Percentiles rank a stretch among this genome's conserved stretches.
phyloP scores from a whole-genome alignment of 2,329 filamentous ascomycete genomes.

The Fusarium mangiferae region DNA sequence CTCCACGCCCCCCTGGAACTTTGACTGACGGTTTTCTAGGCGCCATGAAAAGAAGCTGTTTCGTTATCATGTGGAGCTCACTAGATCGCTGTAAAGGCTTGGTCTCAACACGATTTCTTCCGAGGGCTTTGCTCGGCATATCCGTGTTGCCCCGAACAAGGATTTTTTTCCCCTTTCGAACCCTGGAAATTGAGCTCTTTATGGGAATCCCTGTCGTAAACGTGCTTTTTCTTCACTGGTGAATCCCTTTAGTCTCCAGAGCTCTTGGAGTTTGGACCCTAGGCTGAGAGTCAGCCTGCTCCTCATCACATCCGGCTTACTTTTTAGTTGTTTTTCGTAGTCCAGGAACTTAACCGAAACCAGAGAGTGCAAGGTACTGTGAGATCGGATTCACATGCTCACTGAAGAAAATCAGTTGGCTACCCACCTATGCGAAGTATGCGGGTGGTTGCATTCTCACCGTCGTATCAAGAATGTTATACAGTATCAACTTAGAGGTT shows the following conservation, averaged over 20 bases:
- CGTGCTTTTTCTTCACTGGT: slow-evolving; percentile 29
- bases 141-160: slow-evolving; percentile 27
- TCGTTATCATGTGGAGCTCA: slow-evolving; percentile 15
- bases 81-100: slow-evolving; percentile 6
- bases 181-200: slow-evolving; percentile 10
- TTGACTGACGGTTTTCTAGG: slow-evolving; percentile 27
- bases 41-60: slow-evolving; percentile 15
- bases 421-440: slow-evolving; percentile 5
- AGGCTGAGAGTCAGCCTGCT: not conserved
- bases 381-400: not conserved
- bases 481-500: not conserved
- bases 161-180: not conserved
- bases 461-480: slow-evolving; percentile 3
- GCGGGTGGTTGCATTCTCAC: not conserved
- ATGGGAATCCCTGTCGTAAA: slow-evolving; percentile 15
- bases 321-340: not conserved
- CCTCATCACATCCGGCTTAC: not conserved
- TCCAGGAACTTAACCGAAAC: slow-evolving; percentile 2
- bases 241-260: not conserved
- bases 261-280: slow-evolving; percentile 13
- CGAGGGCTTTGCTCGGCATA: slow-evolving; percentile 26
- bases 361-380: not conserved
- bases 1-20: slow-evolving; percentile 25
- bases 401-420: not conserved
- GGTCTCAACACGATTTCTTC: slow-evolving; percentile 28